A percentile compares a stretch with the other conserved stretches of the same genome.
Evolutionary conservation across 768 basidiomycete species (phyloP).

Genomic region (Amylocystis lapponica): DNA sequence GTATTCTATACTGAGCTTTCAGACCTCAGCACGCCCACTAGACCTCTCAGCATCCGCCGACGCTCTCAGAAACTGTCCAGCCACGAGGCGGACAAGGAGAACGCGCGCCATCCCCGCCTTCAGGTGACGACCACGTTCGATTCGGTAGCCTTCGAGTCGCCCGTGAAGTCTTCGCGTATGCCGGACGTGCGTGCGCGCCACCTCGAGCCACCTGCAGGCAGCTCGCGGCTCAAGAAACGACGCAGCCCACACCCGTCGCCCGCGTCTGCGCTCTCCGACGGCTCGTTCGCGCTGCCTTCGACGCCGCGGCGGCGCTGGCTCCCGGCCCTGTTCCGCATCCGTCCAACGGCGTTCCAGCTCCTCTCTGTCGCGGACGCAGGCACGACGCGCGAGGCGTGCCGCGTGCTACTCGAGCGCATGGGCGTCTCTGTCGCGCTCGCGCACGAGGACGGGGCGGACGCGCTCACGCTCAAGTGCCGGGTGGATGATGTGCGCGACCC

Average conservation of each 20-base stretch:
- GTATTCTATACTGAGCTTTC: not conserved
- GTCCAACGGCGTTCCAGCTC: conserved; percentile 54
- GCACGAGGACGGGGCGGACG: conserved; percentile 39
- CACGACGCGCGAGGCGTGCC: conserved; percentile 69
- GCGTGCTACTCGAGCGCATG: conserved; percentile 63
- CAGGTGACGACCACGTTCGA: conserved; percentile 8
- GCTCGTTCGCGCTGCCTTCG: conserved; percentile 44
- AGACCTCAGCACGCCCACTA: conserved; percentile 20
- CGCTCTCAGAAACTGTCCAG: conserved; percentile 9
- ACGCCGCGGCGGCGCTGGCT: conserved; percentile 59
- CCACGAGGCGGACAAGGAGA: conserved; percentile 54
- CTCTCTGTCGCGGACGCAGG: conserved; percentile 53
- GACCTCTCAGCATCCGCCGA: conserved; percentile 39
- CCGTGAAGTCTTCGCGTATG: no score
- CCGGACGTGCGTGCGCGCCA: conserved; percentile 40
- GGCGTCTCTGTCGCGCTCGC: conserved; percentile 65
- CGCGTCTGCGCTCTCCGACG: conserved; percentile 33
- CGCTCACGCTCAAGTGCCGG: conserved; percentile 63
- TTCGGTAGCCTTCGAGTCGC: no score
- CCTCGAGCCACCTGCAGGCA: conserved; percentile 36
- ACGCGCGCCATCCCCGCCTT: conserved; percentile 23
- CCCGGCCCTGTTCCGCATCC: conserved; percentile 82
- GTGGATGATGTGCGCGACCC: conserved; percentile 61
- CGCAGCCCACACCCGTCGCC: conserved; percentile 36
- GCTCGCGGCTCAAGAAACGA: conserved; percentile 16